These are phyloP conservation scores for Paraphaeosphaeria minitans DNA, from an alignment of 2,329 filamentous ascomycete genomes.

Conservation along the genomic window DNA sequence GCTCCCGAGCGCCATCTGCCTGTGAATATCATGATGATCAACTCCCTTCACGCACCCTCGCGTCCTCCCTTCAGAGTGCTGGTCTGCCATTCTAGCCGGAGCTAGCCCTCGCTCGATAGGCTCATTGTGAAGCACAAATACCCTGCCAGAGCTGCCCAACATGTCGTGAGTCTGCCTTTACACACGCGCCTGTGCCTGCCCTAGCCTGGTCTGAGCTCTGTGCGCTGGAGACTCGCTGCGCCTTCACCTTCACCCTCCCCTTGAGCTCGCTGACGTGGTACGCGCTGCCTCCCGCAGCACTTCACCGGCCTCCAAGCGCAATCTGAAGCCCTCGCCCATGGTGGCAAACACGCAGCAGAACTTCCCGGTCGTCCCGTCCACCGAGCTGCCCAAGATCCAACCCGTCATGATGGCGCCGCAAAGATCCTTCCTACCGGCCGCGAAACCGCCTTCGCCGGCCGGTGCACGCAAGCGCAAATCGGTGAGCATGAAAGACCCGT, in stretches of 20 bases:
- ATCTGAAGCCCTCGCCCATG: conserved; percentile 49
- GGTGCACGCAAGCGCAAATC: conserved; percentile 44
- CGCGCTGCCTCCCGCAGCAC: conserved; percentile 41
- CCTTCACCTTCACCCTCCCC: conserved; percentile 10
- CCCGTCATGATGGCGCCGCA: conserved; percentile 36
- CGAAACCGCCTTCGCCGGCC: conserved; percentile 28
- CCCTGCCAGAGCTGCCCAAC: conserved; percentile 31
- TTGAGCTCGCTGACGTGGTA: conserved; percentile 37
- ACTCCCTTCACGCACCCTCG: conserved; percentile 35
- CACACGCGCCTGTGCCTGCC: conserved; percentile 22
- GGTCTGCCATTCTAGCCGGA: conserved; percentile 36
- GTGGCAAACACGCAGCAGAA: conserved; percentile 38
- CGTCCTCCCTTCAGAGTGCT: conserved; percentile 38
- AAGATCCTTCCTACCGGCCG: conserved; percentile 28
- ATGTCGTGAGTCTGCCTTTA: conserved; percentile 46
- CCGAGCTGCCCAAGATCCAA: conserved; percentile 35
- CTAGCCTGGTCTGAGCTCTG: conserved; percentile 12
- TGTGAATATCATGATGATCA: conserved; percentile 48
- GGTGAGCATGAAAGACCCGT: conserved; percentile 29
- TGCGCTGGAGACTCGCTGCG: conserved; percentile 11
- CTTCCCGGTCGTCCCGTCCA: conserved; percentile 24
- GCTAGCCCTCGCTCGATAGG: conserved; percentile 41
- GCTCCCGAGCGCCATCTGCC: conserved; percentile 39
- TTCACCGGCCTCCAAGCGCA: conserved; percentile 51
- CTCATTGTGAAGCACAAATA: conserved; percentile 31